These are phyloP conservation scores for Cucumis melo DNA, from an alignment of 306 rosid genomes.

Conservation along the genomic window DNA sequence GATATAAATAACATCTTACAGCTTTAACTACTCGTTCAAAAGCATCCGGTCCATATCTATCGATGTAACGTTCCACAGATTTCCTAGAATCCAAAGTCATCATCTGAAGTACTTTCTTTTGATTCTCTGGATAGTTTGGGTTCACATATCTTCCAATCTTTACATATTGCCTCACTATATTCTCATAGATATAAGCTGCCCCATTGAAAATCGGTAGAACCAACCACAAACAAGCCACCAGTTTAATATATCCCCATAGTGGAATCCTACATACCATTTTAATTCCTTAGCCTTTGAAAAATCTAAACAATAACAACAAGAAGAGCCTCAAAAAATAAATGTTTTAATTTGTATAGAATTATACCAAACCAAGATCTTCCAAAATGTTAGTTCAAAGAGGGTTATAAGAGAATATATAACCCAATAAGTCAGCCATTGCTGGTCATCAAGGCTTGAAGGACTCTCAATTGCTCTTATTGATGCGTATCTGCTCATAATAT, in stretches of 20 bases:
- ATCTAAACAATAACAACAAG: not conserved
- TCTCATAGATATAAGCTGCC: conserved; percentile 73
- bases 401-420: conserved; percentile 62
- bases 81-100: conserved; percentile 71
- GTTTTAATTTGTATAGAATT: not conserved
- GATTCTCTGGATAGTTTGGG: conserved; percentile 33
- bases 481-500: conserved; percentile 42
- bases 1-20: conserved; percentile 18
- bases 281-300: not conserved
- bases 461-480: conserved; percentile 84
- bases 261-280: conserved; percentile 46
- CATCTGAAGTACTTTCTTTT: conserved; percentile 64
- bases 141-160: conserved; percentile 30
- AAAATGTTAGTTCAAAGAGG: conserved; percentile 60
- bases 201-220: conserved; percentile 87
- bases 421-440: conserved; percentile 96
- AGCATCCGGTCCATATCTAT: conserved; percentile 51
- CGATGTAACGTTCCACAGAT: conserved; percentile 58
- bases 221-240: conserved; percentile 66
- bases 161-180: conserved; percentile 50
- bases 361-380: conserved; percentile 64
- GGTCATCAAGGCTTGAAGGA: conserved; percentile 79
- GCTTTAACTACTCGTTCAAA: conserved; percentile 64
- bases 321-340: not conserved
- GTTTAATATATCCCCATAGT: conserved; percentile 68